phyloP scores from a whole-genome alignment of 805 yeast genomes.

The Candida piceae region DNA sequence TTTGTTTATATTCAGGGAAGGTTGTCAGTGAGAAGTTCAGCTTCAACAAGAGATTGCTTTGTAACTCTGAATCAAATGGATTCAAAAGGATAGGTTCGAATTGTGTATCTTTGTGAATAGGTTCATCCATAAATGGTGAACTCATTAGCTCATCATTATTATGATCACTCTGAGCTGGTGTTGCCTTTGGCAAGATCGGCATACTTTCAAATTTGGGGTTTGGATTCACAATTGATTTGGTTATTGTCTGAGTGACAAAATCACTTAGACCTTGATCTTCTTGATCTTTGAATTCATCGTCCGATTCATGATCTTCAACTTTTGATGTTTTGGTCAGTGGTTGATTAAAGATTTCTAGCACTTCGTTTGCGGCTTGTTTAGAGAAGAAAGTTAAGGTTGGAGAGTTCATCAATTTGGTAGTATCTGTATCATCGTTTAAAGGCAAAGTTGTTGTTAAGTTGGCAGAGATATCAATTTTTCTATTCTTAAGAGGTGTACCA shows the following conservation, averaged over 20 bases:
- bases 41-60: slow-evolving; percentile 33
- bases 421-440: slow-evolving; percentile 10
- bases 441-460: slow-evolving; percentile 1
- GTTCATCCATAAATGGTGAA: slow-evolving; percentile 43
- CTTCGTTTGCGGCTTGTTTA: slow-evolving; percentile 68
- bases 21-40: slow-evolving; percentile 21
- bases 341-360: slow-evolving; percentile 68
- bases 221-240: slow-evolving; percentile 19
- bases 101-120: slow-evolving; percentile 5
- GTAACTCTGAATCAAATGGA: slow-evolving; percentile 40
- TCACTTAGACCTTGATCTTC: slow-evolving; percentile 26
- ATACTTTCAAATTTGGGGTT: background rate
- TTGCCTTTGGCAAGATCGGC: slow-evolving; percentile 8
- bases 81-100: slow-evolving; percentile 17
- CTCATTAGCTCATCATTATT: slow-evolving; percentile 28
- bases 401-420: slow-evolving; percentile 39
- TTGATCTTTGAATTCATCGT: slow-evolving; percentile 1
- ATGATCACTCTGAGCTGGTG: slow-evolving; percentile 18
- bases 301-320: slow-evolving; percentile 17
- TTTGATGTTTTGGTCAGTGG: slow-evolving; percentile 32
- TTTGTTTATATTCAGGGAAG: slow-evolving; percentile 26
- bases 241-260: slow-evolving; percentile 47
- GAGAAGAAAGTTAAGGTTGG: slow-evolving; percentile 81
- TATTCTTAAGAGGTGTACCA: slow-evolving; percentile 6
- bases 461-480: background rate